Percentiles rank a stretch among this genome's conserved stretches.
phyloP scores from a whole-genome alignment of 1,284 basidiomycete genomes.

The Naganishia albida region DNA sequence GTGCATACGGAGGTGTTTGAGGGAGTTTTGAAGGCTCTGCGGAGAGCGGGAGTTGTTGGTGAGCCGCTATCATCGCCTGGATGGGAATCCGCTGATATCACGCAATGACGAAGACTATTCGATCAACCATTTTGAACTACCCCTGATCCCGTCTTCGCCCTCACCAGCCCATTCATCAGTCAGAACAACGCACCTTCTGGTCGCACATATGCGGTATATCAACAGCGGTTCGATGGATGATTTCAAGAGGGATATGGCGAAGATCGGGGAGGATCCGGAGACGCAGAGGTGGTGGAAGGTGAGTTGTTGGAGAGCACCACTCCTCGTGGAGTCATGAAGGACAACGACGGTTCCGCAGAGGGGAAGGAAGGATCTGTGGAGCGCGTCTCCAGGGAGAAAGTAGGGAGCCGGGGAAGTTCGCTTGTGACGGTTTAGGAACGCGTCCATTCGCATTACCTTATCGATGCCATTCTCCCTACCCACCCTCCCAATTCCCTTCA shows the following conservation, averaged over 20 bases:
- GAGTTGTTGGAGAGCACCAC: constrained; percentile 45
- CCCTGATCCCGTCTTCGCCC: constrained; percentile 40
- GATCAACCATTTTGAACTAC: constrained; percentile 67
- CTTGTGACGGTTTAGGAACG: no score
- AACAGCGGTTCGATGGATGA: constrained; percentile 52
- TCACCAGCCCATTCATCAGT: background rate
- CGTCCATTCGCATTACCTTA: no score
- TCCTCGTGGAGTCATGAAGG: no score
- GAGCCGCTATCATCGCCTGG: constrained; percentile 19
- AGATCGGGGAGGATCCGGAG: constrained; percentile 64
- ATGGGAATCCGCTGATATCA: background rate
- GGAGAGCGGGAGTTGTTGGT: constrained; percentile 64
- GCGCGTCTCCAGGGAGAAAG: no score
- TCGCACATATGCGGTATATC: constrained; percentile 60
- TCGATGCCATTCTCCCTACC: no score
- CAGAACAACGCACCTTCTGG: constrained; percentile 57
- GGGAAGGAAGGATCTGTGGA: no score
- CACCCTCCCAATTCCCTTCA: no score
- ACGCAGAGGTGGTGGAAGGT: constrained; percentile 75
- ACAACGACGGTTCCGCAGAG: no score
- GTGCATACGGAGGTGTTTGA: constrained; percentile 72
- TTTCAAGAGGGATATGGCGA: constrained; percentile 67
- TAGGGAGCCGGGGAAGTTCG: no score
- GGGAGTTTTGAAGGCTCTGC: constrained; percentile 66
- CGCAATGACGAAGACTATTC: constrained; percentile 63